phyloP scores from a whole-genome alignment of 2,329 filamentous ascomycete genomes.

The Aureobasidium sp. region DNA sequence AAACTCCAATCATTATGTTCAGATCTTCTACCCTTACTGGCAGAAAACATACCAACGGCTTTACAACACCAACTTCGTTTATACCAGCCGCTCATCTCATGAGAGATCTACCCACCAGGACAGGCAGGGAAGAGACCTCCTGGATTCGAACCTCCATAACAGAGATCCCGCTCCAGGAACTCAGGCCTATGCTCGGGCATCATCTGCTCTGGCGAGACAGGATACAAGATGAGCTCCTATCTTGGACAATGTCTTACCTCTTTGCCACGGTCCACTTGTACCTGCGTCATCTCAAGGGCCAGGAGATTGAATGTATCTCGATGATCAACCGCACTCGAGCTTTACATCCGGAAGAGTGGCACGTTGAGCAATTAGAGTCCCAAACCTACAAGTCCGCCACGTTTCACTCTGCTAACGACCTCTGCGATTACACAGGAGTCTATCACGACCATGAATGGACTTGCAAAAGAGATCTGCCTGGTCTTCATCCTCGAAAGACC shows the following conservation, averaged over 20 bases:
- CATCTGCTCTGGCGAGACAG: slow-evolving; percentile 3
- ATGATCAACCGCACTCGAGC: background rate
- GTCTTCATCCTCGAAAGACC: background rate
- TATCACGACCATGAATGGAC: background rate
- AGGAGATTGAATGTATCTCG: background rate
- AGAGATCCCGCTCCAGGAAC: background rate
- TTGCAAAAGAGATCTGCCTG: background rate
- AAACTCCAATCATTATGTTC: background rate
- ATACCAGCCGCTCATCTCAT: background rate
- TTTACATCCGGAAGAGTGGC: background rate
- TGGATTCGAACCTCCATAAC: background rate
- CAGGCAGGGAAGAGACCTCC: background rate
- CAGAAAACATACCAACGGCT: background rate
- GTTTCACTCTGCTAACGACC: background rate
- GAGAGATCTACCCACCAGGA: background rate
- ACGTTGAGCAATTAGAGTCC: background rate
- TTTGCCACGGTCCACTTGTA: background rate
- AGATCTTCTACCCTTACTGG: background rate
- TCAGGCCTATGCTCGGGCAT: background rate
- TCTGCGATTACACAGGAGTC: background rate
- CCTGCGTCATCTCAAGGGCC: background rate
- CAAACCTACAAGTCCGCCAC: background rate
- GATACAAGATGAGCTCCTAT: background rate
- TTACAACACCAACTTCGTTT: background rate
- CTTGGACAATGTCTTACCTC: background rate